Conservation (phyloP, 83 land plant species). For the Picea engelmannii region DNA sequence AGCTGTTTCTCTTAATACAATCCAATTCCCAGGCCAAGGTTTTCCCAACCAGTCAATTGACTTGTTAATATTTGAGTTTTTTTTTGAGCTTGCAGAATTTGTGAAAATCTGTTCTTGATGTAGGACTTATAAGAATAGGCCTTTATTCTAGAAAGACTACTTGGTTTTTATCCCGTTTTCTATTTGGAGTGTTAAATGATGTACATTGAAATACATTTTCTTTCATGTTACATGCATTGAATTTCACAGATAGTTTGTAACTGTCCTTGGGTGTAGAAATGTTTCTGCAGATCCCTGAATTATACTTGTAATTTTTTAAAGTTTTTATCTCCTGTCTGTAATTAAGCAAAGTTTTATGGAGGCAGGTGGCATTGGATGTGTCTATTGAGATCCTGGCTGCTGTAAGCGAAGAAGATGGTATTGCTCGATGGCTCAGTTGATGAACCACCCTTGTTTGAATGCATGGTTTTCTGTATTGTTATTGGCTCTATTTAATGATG, state of each 20-base stretch:
- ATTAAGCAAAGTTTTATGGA: neutral
- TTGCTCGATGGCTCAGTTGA: slow-evolving; percentile 84
- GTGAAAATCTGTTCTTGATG: no score
- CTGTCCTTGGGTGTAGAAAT: no score
- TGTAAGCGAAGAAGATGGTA: slow-evolving; percentile 86
- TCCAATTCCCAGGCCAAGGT: neutral
- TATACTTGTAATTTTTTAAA: no score
- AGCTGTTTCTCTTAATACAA: neutral
- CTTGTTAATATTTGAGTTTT: neutral
- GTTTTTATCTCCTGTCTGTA: neutral
- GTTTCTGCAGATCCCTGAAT: no score
- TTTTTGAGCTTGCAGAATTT: neutral
- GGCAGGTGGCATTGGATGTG: slow-evolving; percentile 83
- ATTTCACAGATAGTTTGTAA: no score
- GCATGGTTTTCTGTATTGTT: slow-evolving; percentile 8
- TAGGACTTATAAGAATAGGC: no score
- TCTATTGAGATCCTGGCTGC: slow-evolving; percentile 88
- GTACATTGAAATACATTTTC: no score
- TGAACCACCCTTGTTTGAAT: neutral
- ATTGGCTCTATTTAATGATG: neutral
- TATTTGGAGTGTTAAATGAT: neutral
- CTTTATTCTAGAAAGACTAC: no score
- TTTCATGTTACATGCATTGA: no score
- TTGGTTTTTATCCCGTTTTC: no score
- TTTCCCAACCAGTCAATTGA: neutral